Percentiles rank a stretch among this genome's conserved stretches.
phyloP scores from a whole-genome alignment of 495 filamentous ascomycete species.

The Penicillium fimorum region DNA sequence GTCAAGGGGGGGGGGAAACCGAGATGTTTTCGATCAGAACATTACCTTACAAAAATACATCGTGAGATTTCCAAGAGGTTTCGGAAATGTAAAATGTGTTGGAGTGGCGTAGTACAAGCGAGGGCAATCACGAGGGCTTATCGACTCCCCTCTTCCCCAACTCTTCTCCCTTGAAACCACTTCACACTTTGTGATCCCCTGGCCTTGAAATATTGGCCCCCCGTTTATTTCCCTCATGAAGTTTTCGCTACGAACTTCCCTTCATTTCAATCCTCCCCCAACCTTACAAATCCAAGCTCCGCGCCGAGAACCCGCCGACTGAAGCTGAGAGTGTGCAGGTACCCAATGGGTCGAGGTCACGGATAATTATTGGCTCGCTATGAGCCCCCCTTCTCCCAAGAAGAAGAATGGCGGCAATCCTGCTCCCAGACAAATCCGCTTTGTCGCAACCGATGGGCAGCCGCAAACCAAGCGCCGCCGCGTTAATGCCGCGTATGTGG shows the following conservation, averaged over 20 bases:
- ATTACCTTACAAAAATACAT: constrained; percentile 8
- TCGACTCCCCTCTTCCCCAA: constrained; percentile 2
- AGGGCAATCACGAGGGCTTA: constrained; percentile 6
- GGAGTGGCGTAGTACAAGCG: constrained; percentile 6
- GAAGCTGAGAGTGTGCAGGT: constrained; percentile 10
- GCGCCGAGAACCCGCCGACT: constrained; percentile 3
- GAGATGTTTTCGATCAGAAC: constrained; percentile 1
- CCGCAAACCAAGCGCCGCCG: constrained; percentile 77
- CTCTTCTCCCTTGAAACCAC: constrained; percentile 11
- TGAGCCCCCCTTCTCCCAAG: constrained; percentile 47
- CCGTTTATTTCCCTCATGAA: constrained; percentile 18
- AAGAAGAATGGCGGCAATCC: constrained; percentile 41
- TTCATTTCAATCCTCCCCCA: constrained; percentile 13
- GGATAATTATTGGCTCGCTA: constrained; percentile 45
- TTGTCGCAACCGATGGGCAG: constrained; percentile 78
- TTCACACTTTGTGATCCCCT: neutral
- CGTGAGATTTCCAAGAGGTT: constrained; percentile 3
- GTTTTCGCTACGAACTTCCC: constrained; percentile 14
- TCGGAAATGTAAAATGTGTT: constrained; percentile 1
- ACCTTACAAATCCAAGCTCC: constrained; percentile 5
- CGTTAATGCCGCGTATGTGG: constrained; percentile 75
- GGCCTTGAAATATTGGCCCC: neutral
- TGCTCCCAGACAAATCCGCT: constrained; percentile 60
- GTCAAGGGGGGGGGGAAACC: constrained; percentile 1
- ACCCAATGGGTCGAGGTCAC: constrained; percentile 44